These are phyloP conservation scores for Scenedesmus sp. DNA, from an alignment of 163 green algal genomes.

Conservation along the genomic window DNA sequence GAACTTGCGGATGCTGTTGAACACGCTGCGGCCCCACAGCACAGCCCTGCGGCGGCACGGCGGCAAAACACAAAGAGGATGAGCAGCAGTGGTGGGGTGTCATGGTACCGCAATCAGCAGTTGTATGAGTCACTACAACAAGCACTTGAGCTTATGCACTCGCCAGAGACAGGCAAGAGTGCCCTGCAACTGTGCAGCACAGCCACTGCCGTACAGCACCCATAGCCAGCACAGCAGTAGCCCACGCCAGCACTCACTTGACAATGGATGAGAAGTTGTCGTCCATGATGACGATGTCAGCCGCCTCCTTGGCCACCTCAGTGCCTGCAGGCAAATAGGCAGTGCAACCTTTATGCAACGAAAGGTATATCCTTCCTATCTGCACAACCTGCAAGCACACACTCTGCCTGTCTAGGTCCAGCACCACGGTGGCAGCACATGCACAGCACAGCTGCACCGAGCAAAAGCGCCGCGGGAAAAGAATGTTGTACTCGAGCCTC, in stretches of 20 bases:
- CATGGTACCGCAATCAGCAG: not conserved
- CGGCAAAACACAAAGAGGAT: not conserved
- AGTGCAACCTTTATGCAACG: not conserved
- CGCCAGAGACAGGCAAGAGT: not conserved
- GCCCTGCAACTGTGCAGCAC: not conserved
- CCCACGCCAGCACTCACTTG: conserved; percentile 62
- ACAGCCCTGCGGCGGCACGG: conserved; percentile 62
- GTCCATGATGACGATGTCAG: conserved; percentile 99
- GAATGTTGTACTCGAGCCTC: not conserved
- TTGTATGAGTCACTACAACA: too few relatives aligned
- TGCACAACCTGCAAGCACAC: too few relatives aligned
- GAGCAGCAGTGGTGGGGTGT: not conserved
- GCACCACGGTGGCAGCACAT: not conserved
- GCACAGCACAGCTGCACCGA: too few relatives aligned
- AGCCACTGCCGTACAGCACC: not conserved
- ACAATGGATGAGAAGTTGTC: conserved; percentile 99
- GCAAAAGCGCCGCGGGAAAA: not conserved
- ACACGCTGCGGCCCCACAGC: conserved; percentile 97
- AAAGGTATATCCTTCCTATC: not conserved
- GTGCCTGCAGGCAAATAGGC: not conserved
- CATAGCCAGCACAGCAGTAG: not conserved
- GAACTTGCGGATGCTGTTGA: conserved; percentile 99
- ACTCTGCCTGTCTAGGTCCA: not conserved
- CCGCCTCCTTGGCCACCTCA: conserved; percentile 92
- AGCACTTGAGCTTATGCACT: not conserved